Conservation (phyloP, 352 stramenopile species). For the Pythium coloratum region DNA sequence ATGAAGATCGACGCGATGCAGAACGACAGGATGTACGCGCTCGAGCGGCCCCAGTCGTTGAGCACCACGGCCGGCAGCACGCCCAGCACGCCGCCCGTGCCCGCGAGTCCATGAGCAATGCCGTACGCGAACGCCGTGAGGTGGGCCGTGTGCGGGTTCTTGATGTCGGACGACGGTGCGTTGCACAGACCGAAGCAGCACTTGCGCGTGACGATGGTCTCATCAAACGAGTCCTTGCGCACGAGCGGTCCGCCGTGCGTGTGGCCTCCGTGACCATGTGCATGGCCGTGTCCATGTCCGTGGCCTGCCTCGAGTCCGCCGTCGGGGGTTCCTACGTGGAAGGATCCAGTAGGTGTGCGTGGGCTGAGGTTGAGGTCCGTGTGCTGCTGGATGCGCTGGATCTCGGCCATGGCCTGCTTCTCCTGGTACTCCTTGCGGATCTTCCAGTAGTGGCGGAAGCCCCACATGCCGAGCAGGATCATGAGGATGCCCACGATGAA, state of each 20-base stretch:
- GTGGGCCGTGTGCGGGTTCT: slow-evolving; percentile 34
- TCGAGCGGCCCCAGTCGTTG: slow-evolving; percentile 43
- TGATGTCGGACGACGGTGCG: slow-evolving; percentile 44
- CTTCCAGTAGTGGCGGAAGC: slow-evolving; percentile 39
- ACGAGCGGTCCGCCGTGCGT: slow-evolving; percentile 4
- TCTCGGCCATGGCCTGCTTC: slow-evolving; percentile 30
- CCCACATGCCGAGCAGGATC: slow-evolving; percentile 48
- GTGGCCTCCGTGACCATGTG: slow-evolving; percentile 7
- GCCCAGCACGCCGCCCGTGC: slow-evolving; percentile 48
- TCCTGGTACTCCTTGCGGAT: slow-evolving; percentile 39
- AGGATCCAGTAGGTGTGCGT: slow-evolving; percentile 15
- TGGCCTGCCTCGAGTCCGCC: slow-evolving; percentile 22
- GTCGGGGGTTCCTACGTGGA: slow-evolving; percentile 21
- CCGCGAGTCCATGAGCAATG: slow-evolving; percentile 72
- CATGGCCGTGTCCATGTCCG: slow-evolving; percentile 2
- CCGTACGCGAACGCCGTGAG: slow-evolving; percentile 55
- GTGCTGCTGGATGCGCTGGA: slow-evolving; percentile 29
- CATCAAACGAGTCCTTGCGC: slow-evolving; percentile 34
- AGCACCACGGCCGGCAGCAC: slow-evolving; percentile 76
- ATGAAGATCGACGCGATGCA: slow-evolving; percentile 68
- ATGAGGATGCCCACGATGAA: slow-evolving; percentile 64
- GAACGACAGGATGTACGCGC: slow-evolving; percentile 71
- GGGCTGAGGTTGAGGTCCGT: slow-evolving; percentile 18
- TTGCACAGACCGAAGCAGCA: slow-evolving; percentile 44
- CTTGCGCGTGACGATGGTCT: slow-evolving; percentile 37